Evolutionary conservation across 2,329 filamentous ascomycete species (phyloP), one percentile per base, ranked within the genome.

Genomic region (Colletotrichum gloeosporioides): DNA sequence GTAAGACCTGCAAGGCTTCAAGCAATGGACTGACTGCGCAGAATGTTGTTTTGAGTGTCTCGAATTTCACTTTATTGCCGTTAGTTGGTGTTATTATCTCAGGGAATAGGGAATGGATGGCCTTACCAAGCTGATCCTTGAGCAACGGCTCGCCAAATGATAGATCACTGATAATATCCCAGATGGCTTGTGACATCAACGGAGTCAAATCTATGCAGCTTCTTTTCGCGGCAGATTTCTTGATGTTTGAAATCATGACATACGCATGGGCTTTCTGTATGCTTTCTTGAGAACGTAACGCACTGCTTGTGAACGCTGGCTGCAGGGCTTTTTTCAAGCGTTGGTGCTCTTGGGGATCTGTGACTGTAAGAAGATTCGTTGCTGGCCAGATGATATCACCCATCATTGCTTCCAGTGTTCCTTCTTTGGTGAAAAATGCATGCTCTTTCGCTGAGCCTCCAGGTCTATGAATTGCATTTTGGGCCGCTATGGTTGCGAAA

Each of bases 391-490:
- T 68, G 13, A 73, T 73, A 15, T 73, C 53, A 9, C 70, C 70
- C 63, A 73, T 73, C 63, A 73, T 68, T 16, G 70, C 63, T 32
- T 73, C 70, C 18, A 73, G 22, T 25, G 70, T 73, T n/a, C 36
- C 63, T 8, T 68, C 70, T 53, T 73, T 73, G 6, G 70, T 73
- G 22, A 72, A 67, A 12, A 67, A 72, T 3, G 27, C 4, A 6
- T 15, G 8, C 27, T 36, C 15, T 16, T 73, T 73, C 8, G n/a
- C 25, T 0, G 63, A 68, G 13, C 25, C n/a, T 8, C 27, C 34
- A 8, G 63, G 70, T 15, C 55, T 27, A 22, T 73, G 70, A 18
- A 73, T 73, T 0, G 70, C 64, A 16, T 22, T 62, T 15, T 73
- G 70, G 13, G 70, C 70, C 29, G 32, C 70, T 12, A 73, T 34